Conservation (phyloP, 1,284 basidiomycete genomes). For the Ganoderma boninense region DNA sequence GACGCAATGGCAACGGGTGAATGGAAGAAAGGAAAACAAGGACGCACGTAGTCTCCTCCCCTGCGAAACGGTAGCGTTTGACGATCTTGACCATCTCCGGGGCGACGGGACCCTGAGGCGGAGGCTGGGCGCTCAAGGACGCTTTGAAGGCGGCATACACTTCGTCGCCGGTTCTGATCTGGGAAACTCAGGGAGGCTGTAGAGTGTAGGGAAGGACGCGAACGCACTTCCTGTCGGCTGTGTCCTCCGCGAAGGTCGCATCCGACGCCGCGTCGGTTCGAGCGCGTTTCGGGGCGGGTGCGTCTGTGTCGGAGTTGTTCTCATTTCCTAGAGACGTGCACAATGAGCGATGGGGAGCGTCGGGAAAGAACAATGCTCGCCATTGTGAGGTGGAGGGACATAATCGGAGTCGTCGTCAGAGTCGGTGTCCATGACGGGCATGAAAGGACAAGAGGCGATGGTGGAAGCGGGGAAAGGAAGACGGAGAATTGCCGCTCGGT, state of each 20-base stretch:
- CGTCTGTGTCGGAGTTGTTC: constrained; percentile 22
- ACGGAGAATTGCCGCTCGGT: constrained; percentile 18
- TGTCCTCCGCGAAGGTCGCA: constrained; percentile 18
- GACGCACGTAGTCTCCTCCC: constrained; percentile 74
- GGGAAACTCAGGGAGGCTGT: constrained; percentile 25
- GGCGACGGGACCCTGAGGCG: constrained; percentile 11
- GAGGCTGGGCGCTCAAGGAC: constrained; percentile 21
- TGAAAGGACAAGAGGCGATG: constrained; percentile 14
- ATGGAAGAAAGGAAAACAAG: constrained; percentile 4
- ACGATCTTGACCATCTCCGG: constrained; percentile 61
- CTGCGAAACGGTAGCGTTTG: constrained; percentile 76
- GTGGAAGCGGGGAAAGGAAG: constrained; percentile 24
- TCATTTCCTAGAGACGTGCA: constrained; percentile 11
- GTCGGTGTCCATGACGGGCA: constrained; percentile 50
- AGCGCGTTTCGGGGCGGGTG: constrained; percentile 27
- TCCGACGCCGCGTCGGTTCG: constrained; percentile 35
- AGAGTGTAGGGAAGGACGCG: constrained; percentile 9
- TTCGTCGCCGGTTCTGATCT: constrained; percentile 29
- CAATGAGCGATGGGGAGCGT: not conserved
- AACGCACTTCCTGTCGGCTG: constrained; percentile 23
- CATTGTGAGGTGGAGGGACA: constrained; percentile 54
- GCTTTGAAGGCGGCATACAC: constrained; percentile 32
- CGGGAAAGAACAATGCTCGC: constrained; percentile 11
- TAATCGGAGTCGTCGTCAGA: constrained; percentile 76
- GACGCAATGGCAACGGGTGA: constrained; percentile 6